Evolutionary conservation across 2,329 filamentous ascomycete species (phyloP), one percentile per base, ranked within the genome.

Genomic region (Colletotrichum lini): DNA sequence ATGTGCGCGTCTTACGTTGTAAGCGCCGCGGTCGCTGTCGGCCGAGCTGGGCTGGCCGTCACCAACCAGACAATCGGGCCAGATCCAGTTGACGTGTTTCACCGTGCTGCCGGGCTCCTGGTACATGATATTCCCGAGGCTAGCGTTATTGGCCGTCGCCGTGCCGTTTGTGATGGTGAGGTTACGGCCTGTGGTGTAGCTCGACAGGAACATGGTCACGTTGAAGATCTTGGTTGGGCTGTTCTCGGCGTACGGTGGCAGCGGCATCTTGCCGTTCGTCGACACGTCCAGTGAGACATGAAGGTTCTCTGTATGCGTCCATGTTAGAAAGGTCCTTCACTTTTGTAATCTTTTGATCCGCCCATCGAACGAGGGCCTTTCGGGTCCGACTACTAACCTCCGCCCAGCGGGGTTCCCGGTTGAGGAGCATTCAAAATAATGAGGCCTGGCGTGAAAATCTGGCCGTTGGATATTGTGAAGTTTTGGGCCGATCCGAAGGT

Each of bases 31-130:
- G 30, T 86, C 87, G 61, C 86, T 89, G 67, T 82, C 82, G 0
- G 80, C 78, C 4, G 80, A 78, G 1, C 78, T 75, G 35, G 86
- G 83, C 73, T 86, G 79, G 3, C 89, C 89, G 60, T 91, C 82
- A 21, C 91, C 91, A 3, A 90, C 88, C 0, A 94, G 83, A 75
- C 92, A 94, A 69, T 88, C 86, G 0, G 92, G 92, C 91, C 91
- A 94, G 23, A 88, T 83, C 90, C 92, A 94, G 77, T 91, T 91
- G 72, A 93, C 86, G 77, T 94, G 91, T 78, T 94, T 94, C 53
- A 94, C 92, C 0, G 92, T 93, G 76, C 90, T 92, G 4, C 88
- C 87, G 0, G 86, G 80, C 76, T 94, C 91, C 73, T 91, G 88
- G 38, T 81, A 78, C 83, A 94, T 87, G 65, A 94, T 90, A 60